phyloP scores from a whole-genome alignment of 768 basidiomycete species.

The Suillus variegatus region DNA sequence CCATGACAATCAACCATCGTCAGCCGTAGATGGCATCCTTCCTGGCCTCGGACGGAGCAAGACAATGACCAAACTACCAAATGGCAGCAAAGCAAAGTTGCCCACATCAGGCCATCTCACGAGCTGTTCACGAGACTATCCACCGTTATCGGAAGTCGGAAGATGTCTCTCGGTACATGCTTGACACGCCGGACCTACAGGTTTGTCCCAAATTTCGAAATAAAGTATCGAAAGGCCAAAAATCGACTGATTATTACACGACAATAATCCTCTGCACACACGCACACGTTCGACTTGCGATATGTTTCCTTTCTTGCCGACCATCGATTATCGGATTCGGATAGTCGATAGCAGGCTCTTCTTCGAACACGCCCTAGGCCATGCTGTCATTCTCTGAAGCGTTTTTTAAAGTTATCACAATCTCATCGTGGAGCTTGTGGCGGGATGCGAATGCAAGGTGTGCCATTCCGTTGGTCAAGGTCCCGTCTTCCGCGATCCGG shows the following conservation, averaged over 20 bases:
- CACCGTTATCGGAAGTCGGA: not conserved
- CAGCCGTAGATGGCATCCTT: not conserved
- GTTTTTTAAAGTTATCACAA: conserved; percentile 6
- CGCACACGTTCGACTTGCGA: not conserved
- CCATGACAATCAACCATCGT: no score
- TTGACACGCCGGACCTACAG: not conserved
- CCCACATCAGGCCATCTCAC: not conserved
- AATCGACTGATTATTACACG: not conserved
- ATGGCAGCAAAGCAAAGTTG: not conserved
- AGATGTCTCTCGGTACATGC: not conserved
- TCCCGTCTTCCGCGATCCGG: not conserved
- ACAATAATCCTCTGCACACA: not conserved
- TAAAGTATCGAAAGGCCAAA: not conserved
- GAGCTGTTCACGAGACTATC: not conserved
- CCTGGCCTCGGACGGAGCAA: conserved; percentile 2
- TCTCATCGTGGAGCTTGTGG: conserved; percentile 5
- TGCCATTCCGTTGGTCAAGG: not conserved
- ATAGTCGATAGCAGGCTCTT: not conserved
- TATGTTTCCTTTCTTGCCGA: conserved; percentile 2
- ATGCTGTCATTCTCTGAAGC: not conserved
- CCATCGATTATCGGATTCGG: conserved; percentile 7
- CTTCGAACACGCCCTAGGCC: conserved; percentile 1
- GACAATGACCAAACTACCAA: not conserved
- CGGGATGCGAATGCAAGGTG: no score
- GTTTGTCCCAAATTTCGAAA: not conserved